A percentile compares a stretch with the other conserved stretches of the same genome.
Conservation (phyloP, 2,329 filamentous ascomycete species). For the Beauveria sp. region DNA sequence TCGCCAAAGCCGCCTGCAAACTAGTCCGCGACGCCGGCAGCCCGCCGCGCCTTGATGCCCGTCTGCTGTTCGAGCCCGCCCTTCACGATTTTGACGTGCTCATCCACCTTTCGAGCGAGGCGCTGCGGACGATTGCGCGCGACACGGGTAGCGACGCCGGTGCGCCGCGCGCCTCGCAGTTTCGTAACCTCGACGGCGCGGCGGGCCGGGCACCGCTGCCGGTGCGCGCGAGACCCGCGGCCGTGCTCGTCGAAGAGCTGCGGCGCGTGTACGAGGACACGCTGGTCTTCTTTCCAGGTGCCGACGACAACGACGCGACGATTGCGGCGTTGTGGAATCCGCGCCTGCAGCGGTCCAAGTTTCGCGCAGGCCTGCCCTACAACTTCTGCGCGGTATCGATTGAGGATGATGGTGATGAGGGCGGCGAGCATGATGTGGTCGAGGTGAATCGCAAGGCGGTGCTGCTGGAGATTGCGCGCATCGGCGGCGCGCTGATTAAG, state of each 20-base stretch:
- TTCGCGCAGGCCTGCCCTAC: conserved; percentile 65
- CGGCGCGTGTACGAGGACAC: conserved; percentile 57
- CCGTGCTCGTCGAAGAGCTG: conserved; percentile 60
- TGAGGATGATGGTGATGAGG: conserved; percentile 18
- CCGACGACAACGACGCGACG: conserved; percentile 41
- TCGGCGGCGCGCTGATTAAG: conserved; percentile 60
- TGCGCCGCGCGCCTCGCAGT: conserved; percentile 42
- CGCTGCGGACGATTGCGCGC: conserved; percentile 34
- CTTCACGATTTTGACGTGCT: conserved; percentile 78
- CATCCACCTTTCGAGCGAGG: conserved; percentile 59
- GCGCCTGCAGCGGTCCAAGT: conserved; percentile 46
- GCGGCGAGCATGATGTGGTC: conserved; percentile 32
- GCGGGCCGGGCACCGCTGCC: conserved; percentile 36
- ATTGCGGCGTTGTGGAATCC: conserved; percentile 55
- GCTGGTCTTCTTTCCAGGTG: conserved; percentile 74
- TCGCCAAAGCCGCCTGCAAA: conserved; percentile 69
- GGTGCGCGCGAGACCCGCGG: conserved; percentile 52
- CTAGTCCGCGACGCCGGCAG: conserved; percentile 41
- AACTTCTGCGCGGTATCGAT: conserved; percentile 32
- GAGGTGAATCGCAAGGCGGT: conserved; percentile 61
- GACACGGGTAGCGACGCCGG: conserved; percentile 29
- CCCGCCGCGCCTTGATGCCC: conserved; percentile 37
- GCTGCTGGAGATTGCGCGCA: conserved; percentile 62
- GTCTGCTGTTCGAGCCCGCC: conserved; percentile 61
- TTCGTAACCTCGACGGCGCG: conserved; percentile 71